These are phyloP conservation scores for Pythium plurisporium DNA, from an alignment of 352 stramenopile species.

Conservation along the genomic window DNA sequence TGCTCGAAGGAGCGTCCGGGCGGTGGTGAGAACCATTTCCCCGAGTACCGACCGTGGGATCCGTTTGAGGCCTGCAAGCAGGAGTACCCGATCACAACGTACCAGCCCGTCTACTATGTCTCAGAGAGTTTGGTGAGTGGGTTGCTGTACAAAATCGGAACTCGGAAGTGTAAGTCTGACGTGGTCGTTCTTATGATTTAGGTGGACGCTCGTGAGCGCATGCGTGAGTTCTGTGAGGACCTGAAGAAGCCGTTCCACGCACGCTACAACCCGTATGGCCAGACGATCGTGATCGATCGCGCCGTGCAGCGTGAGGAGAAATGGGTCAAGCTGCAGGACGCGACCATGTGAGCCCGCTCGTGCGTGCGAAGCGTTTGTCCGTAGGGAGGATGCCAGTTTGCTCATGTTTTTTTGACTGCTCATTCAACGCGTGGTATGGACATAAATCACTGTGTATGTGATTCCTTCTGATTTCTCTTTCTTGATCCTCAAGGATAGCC, in stretches of 20 bases:
- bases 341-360: constrained; percentile 3
- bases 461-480: too few relatives aligned
- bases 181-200: constrained; percentile 4
- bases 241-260: constrained; percentile 95
- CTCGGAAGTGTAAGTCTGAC: not conserved
- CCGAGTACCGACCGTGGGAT: constrained; percentile 93
- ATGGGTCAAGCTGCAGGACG: constrained; percentile 33
- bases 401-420: too few relatives aligned
- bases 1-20: constrained; percentile 68
- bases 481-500: too few relatives aligned
- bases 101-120: constrained; percentile 97
- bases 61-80: constrained; percentile 90
- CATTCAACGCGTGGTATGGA: too few relatives aligned
- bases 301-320: constrained; percentile 63
- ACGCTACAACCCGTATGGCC: constrained; percentile 91
- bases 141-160: not conserved
- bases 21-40: constrained; percentile 53
- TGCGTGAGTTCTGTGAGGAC: constrained; percentile 94
- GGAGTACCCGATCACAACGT: constrained; percentile 97
- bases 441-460: too few relatives aligned
- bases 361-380: not conserved
- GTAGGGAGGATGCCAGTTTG: not conserved
- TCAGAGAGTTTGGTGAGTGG: constrained; percentile 87
- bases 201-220: constrained; percentile 91
- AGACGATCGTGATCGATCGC: constrained; percentile 78